A percentile compares a stretch with the other conserved stretches of the same genome.
phyloP scores from a whole-genome alignment of 768 basidiomycete species.

The Phanerodontia chrysosporium region DNA sequence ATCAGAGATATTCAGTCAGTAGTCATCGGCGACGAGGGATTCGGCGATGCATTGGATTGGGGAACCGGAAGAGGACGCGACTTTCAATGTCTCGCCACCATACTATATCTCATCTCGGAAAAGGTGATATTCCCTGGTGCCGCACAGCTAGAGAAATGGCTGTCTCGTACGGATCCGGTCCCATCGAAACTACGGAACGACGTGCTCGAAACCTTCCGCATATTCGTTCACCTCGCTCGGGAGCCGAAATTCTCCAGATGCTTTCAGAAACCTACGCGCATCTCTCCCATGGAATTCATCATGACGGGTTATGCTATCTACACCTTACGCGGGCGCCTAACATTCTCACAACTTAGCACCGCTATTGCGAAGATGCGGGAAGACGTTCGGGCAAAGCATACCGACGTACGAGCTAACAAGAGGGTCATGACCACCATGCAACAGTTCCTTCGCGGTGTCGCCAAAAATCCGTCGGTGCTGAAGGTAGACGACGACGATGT shows the following conservation, averaged over 20 bases:
- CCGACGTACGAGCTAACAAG: constrained; percentile 66
- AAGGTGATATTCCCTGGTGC: constrained; percentile 19
- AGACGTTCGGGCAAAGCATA: constrained; percentile 43
- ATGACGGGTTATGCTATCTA: constrained; percentile 51
- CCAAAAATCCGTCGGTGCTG: not conserved
- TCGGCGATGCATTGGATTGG: constrained; percentile 33
- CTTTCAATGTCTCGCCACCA: constrained; percentile 31
- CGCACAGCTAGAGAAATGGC: constrained; percentile 25
- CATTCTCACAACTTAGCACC: constrained; percentile 36
- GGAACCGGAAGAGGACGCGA: constrained; percentile 33
- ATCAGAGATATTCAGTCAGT: constrained; percentile 49
- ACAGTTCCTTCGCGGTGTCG: not conserved
- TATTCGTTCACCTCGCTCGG: constrained; percentile 43
- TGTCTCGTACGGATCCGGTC: constrained; percentile 23
- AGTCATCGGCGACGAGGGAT: constrained; percentile 39
- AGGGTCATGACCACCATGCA: not conserved
- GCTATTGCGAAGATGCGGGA: constrained; percentile 50
- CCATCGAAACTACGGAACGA: constrained; percentile 24
- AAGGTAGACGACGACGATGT: not conserved
- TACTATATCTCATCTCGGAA: constrained; percentile 26
- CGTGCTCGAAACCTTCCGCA: constrained; percentile 42
- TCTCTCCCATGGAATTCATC: constrained; percentile 70
- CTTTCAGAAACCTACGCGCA: constrained; percentile 32
- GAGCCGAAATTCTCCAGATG: constrained; percentile 31
- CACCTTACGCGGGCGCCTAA: constrained; percentile 36